Base-by-base conservation (phyloP, 1,284 basidiomycete species). In the Ustilago sp. region DNA sequence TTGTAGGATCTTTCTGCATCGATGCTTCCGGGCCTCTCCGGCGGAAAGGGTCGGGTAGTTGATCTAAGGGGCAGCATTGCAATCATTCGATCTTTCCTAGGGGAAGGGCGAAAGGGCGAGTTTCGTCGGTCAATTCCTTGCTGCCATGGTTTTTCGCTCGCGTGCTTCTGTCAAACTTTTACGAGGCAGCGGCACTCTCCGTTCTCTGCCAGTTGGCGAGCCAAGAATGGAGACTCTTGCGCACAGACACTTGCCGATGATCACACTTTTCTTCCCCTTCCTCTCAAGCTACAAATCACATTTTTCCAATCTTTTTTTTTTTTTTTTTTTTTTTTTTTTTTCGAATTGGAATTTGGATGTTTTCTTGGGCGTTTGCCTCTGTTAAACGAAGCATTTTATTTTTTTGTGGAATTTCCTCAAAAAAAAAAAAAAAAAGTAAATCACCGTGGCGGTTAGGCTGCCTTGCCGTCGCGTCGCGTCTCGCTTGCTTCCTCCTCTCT, bases 11-110 rank as follows among this genome's bases (percentile, higher is more conserved):
- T 35, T 38, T 41, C 15, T 38, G 5, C 32, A 39, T 19, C n/a
- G 23, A 43, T 8, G 48, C 17, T 50, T 56, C 69, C 69, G 63
- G 48, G 53, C 63, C 34, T 39, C 50, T 66, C 69, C 69, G 63
- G 51, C 69, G 56, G 63, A 38, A 9, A 52, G 6, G 50, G n/a
- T 36, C 63, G 60, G 69, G 45, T 38, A 54, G 50, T 38, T 17
- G 9, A 43, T 13, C 35, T 59, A 63, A 43, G 59, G 39, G 63
- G 48, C 15, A 11, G 54, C 38, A 51, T 28, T 23, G 59, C 31
- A 61, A 32, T 63, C 52, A 71, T 71, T 66, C 59, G 55, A 53
- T 48, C 50, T 51, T 36, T 28, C 23, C 23, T 2, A 15, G 39
- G 39, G 39, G 15, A 17, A 41, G 39, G 15, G 39, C 39, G 39